These are phyloP conservation scores for Geranium incanum DNA, from an alignment of 441 rosid species.

Conservation along the genomic window DNA sequence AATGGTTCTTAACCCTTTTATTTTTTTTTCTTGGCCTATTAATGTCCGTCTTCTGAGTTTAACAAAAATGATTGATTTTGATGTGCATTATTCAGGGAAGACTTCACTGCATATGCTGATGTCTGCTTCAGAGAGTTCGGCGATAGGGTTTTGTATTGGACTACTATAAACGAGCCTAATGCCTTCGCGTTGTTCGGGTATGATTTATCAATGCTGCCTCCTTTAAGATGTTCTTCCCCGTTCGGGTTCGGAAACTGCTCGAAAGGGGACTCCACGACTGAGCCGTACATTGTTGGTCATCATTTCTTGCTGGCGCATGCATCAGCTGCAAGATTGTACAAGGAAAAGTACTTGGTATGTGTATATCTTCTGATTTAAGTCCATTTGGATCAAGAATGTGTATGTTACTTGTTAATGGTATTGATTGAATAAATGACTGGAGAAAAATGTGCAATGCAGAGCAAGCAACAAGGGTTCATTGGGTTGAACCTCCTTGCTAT, in stretches of 20 bases:
- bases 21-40: neutral
- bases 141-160: conserved; percentile 24
- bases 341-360: conserved; percentile 19
- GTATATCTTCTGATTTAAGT: neutral
- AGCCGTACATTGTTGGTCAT: conserved; percentile 22
- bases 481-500: conserved; percentile 19
- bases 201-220: conserved; percentile 20
- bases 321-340: conserved; percentile 19
- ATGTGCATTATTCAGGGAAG: conserved; percentile 16
- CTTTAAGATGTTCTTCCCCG: conserved; percentile 18
- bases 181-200: conserved; percentile 20
- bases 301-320: conserved; percentile 23
- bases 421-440: no score
- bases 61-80: neutral
- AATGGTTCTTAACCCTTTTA: neutral
- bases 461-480: conserved; percentile 17
- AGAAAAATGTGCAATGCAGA: conserved; percentile 4
- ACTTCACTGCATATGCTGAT: conserved; percentile 24
- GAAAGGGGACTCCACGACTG: conserved; percentile 21
- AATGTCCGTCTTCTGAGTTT: neutral
- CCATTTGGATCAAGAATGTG: neutral
- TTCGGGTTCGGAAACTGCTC: conserved; percentile 16
- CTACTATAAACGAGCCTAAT: conserved; percentile 24
- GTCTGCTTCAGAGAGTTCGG: conserved; percentile 26
- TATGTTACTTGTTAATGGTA: neutral